Base-by-base conservation (phyloP, 495 filamentous ascomycete genomes). In the Hapsidospora chrysogenum region DNA sequence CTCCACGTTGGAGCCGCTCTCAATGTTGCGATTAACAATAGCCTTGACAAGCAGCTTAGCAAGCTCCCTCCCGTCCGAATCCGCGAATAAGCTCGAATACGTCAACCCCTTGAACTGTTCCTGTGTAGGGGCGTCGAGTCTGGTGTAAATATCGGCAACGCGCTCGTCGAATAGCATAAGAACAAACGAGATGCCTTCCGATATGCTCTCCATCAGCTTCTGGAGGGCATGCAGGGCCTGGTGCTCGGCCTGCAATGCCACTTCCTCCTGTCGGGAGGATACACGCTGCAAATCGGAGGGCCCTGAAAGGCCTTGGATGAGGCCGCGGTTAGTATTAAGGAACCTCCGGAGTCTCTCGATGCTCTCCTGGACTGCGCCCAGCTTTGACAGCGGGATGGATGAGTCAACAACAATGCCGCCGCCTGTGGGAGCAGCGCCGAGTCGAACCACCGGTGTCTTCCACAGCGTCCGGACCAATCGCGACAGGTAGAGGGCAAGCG, bases 11-110 rank as follows among this genome's bases (percentile, higher is more conserved):
- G 85, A 80, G 16, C 89, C 89, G 43, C 78, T 86, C 26, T 83
- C 82, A 48, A 99, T 96, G 53, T 92, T 96, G 25, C 85, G 68
- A 56, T 96, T 96, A 36, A 99, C 89, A 42, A 99, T 95, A 1
- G 86, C 86, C 53, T 95, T 96, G 26, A 99, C 92, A 2, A 99
- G 63, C 38, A 93, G 78, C 57, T 93, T 93, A 15, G 86, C 92
- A n/a, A 96, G 70, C 16, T 92, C 81, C 39, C 85, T 83, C 8
- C 92, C 89, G 25, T 67, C 64, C 20, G 58, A 52, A 18, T 77
- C 74, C 13, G 80, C 79, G 54, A 95, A 96, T 1, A 99, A 72
- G 20, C 68, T 64, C 50, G 92, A 80, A 46, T 79, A 99, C 0
- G 84, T 94, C 21, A 94, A 66, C 34, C 76, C 64, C 29, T 71